Percentiles rank a stretch among this genome's conserved stretches.
Evolutionary conservation across 768 basidiomycete genomes (phyloP).

Genomic region (Leccinum sublutescens): DNA sequence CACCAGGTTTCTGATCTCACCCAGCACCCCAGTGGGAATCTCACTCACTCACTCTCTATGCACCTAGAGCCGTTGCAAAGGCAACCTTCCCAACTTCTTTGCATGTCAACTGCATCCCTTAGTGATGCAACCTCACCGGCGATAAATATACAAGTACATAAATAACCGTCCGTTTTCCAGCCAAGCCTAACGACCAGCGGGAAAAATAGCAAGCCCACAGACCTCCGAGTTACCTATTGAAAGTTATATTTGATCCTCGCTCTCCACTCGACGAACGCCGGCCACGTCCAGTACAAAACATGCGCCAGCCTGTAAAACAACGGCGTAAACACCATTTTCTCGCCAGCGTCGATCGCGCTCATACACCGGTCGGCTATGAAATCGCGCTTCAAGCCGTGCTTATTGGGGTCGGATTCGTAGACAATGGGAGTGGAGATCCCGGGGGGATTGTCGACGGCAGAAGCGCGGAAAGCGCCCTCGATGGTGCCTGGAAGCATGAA

Average conservation of each 20-base stretch:
- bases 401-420: conserved; percentile 52
- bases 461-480: conserved; percentile 75
- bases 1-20: too few relatives aligned
- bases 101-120: too few relatives aligned
- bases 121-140: not conserved
- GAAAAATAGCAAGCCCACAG: conserved; percentile 4
- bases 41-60: too few relatives aligned
- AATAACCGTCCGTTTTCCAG: not conserved
- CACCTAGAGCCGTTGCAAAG: too few relatives aligned
- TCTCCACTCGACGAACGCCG: conserved; percentile 51
- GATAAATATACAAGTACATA: not conserved
- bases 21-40: too few relatives aligned
- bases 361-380: conserved; percentile 62
- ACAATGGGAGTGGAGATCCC: conserved; percentile 29
- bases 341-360: conserved; percentile 53
- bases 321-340: conserved; percentile 62
- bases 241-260: conserved; percentile 70
- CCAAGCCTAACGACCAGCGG: not conserved
- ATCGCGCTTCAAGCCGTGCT: conserved; percentile 55
- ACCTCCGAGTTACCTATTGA: conserved; percentile 2
- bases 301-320: conserved; percentile 45
- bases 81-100: too few relatives aligned
- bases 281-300: conserved; percentile 65
- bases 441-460: conserved; percentile 62
- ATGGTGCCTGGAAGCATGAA: conserved; percentile 67